phyloP scores from a whole-genome alignment of 495 filamentous ascomycete species.

The Talaromyces liani region DNA sequence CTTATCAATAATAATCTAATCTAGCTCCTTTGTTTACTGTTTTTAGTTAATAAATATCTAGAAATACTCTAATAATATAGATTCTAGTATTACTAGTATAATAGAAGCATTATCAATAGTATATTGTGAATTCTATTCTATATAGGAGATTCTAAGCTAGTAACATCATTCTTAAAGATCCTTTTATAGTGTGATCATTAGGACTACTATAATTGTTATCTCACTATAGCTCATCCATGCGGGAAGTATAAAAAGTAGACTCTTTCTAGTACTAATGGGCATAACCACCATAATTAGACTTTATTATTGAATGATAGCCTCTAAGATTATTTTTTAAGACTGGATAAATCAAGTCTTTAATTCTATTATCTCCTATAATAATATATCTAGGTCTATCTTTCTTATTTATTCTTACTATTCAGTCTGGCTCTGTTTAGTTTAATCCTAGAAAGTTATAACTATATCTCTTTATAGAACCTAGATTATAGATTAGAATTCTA shows the following conservation, averaged over 20 bases:
- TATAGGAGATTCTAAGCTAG: constrained; percentile 11
- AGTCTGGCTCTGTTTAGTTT: neutral
- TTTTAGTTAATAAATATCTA: constrained; percentile 16
- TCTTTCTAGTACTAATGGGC: constrained; percentile 14
- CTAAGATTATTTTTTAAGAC: neutral
- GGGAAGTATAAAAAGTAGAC: constrained; percentile 20
- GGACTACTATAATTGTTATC: constrained; percentile 13
- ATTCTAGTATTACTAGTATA: constrained; percentile 15
- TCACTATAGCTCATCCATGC: constrained; percentile 8
- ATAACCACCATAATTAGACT: constrained; percentile 16
- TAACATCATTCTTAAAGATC: constrained; percentile 11
- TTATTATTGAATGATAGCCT: constrained; percentile 3
- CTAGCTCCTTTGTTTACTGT: constrained; percentile 10
- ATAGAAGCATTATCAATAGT: constrained; percentile 11
- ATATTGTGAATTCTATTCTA: constrained; percentile 12
- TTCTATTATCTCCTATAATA: constrained; percentile 12
- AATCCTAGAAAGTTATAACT: neutral
- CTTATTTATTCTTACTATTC: neutral
- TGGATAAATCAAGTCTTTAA: constrained; percentile 3
- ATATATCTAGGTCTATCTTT: constrained; percentile 9
- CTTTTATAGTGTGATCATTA: constrained; percentile 12
- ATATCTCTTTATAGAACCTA: neutral
- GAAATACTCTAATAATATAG: constrained; percentile 11
- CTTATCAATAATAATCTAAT: constrained; percentile 17
- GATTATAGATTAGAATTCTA: too few relatives aligned